These are phyloP conservation scores for Alternaria ventricosa DNA, from an alignment of 2,329 filamentous ascomycete species.

Conservation along the genomic window DNA sequence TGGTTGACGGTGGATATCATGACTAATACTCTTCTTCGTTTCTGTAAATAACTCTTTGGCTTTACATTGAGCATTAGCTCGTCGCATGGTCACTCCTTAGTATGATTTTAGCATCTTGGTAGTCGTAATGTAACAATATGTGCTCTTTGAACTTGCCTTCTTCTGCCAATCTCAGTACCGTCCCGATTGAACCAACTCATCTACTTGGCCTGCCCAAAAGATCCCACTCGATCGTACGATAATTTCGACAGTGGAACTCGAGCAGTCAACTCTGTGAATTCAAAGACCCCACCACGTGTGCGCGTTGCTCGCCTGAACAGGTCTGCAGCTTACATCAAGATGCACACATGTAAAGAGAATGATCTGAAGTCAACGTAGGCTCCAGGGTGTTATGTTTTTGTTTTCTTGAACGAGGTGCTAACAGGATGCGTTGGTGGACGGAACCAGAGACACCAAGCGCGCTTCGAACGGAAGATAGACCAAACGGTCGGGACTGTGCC, in stretches of 20 bases:
- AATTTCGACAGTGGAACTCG: neutral
- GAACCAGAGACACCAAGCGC: neutral
- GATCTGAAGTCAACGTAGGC: neutral
- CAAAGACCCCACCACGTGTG: neutral
- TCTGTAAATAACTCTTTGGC: constrained; percentile 5
- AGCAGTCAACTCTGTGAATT: neutral
- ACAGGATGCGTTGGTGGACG: neutral
- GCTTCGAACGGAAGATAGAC: constrained; percentile 1
- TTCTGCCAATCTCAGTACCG: rapidly evolving
- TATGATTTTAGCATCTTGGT: constrained; percentile 2
- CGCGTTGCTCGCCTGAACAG: neutral
- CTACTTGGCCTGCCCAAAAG: neutral
- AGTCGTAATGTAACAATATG: constrained; percentile 12
- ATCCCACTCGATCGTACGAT: neutral
- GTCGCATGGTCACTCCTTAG: constrained; percentile 12
- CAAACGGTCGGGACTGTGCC: constrained; percentile 8
- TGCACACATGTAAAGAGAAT: neutral
- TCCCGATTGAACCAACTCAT: neutral
- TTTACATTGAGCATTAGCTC: constrained; percentile 9
- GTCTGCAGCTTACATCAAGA: neutral
- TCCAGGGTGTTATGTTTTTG: neutral
- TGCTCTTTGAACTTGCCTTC: neutral
- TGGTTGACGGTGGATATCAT: neutral
- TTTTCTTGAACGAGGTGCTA: neutral
- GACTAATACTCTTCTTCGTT: constrained; percentile 1